Conservation (phyloP, 2,329 filamentous ascomycete genomes). For the Fusarium longipes region DNA sequence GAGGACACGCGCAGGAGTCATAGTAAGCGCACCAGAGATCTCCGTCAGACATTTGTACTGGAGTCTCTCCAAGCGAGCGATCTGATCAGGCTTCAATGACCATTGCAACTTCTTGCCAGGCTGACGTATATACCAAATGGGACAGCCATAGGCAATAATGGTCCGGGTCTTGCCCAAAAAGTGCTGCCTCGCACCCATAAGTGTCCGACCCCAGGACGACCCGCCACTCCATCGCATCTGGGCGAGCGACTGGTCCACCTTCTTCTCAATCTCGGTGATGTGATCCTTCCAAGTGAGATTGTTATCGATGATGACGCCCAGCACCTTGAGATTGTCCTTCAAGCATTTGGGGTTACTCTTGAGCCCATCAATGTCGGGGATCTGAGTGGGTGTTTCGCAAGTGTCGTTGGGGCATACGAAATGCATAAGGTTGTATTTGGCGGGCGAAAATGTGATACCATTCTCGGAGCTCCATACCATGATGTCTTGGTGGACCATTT, state of each 20-base stretch:
- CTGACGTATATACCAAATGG: slow-evolving; percentile 3
- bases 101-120: neutral
- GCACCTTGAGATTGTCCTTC: neutral
- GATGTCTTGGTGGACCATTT: neutral
- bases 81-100: neutral
- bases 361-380: slow-evolving; percentile 5
- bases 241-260: neutral
- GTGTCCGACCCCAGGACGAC: neutral
- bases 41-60: slow-evolving; percentile 2
- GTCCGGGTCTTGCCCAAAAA: slow-evolving; percentile 13
- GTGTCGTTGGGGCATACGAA: neutral
- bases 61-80: neutral
- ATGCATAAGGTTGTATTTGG: slow-evolving; percentile 21
- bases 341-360: neutral
- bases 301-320: slow-evolving; percentile 5
- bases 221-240: neutral
- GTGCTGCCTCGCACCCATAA: neutral
- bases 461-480: neutral
- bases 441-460: neutral
- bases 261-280: neutral
- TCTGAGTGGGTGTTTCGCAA: neutral
- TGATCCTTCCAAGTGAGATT: neutral
- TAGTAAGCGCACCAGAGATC: neutral
- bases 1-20: neutral
- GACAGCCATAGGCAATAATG: slow-evolving; percentile 7